Conservation (phyloP, 179 eudicot species). For the Drosera spatulata region DNA sequence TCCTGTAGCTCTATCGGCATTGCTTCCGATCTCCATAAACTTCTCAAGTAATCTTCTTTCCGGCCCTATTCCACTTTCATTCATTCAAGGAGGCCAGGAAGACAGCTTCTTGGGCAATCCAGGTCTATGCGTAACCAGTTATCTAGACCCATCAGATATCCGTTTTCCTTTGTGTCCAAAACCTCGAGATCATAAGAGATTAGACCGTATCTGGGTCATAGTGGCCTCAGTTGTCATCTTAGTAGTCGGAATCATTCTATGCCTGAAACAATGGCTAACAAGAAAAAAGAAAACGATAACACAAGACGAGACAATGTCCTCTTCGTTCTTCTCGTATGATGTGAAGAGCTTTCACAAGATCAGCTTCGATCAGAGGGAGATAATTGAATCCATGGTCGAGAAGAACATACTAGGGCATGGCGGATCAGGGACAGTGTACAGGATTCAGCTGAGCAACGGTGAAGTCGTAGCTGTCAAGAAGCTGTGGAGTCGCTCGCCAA, state of each 20-base stretch:
- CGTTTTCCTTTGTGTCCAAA: constrained; percentile 49
- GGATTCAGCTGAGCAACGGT: constrained; percentile 50
- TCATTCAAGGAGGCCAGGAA: constrained; percentile 50
- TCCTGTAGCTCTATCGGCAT: constrained; percentile 43
- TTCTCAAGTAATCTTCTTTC: constrained; percentile 69
- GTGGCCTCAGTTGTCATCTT: constrained; percentile 40
- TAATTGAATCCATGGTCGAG: constrained; percentile 58
- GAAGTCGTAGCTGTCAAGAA: constrained; percentile 75
- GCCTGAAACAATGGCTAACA: constrained; percentile 40
- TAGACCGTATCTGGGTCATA: constrained; percentile 46
- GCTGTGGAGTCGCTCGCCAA: constrained; percentile 56
- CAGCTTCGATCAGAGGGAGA: constrained; percentile 58
- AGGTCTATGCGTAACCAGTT: constrained; percentile 43
- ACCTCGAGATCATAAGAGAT: constrained; percentile 20
- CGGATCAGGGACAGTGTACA: constrained; percentile 81
- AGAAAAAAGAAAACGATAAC: constrained; percentile 28
- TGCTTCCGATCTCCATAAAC: constrained; percentile 74
- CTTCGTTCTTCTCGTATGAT: constrained; percentile 62
- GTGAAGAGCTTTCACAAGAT: constrained; percentile 70
- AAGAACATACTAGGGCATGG: constrained; percentile 84
- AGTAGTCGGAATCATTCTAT: constrained; percentile 35
- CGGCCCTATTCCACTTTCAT: constrained; percentile 63
- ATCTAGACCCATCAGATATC: constrained; percentile 31
- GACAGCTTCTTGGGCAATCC: constrained; percentile 73
- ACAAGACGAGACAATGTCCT: constrained; percentile 49